phyloP scores from a whole-genome alignment of 805 yeast species.

The Groenewaldozyma salmanticensis region DNA sequence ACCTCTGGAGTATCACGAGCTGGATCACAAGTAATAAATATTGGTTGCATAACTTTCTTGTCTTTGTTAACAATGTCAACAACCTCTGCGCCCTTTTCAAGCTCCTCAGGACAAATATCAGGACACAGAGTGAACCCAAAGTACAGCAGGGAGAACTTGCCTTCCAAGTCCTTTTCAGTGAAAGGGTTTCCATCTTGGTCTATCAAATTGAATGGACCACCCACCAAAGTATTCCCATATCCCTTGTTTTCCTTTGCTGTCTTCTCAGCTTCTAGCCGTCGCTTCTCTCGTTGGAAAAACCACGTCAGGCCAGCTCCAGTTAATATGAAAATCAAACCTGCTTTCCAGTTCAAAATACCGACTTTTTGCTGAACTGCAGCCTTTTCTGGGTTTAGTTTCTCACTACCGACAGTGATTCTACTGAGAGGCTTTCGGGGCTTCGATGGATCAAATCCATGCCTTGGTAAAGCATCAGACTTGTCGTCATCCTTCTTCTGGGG shows the following conservation, averaged over 20 bases:
- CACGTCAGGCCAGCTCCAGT: conserved; percentile 66
- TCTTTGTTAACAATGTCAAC: conserved; percentile 46
- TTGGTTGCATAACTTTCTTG: conserved; percentile 49
- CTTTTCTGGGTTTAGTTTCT: conserved; percentile 16
- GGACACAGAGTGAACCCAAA: conserved; percentile 98
- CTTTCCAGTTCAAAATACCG: conserved; percentile 65
- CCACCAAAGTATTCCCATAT: conserved; percentile 84
- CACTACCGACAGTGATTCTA: conserved; percentile 68
- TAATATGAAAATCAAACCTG: conserved; percentile 52
- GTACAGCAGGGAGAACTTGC: conserved; percentile 76
- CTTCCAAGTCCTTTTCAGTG: conserved; percentile 66
- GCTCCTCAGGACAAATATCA: conserved; percentile 96
- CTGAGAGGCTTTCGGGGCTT: conserved; percentile 56
- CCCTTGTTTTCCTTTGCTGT: conserved; percentile 83
- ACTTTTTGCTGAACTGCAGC: conserved; percentile 30
- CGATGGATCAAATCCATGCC: conserved; percentile 20
- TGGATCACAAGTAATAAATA: conserved; percentile 95
- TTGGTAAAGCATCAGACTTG: too few relatives aligned
- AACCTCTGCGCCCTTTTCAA: conserved; percentile 80
- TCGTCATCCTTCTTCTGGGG: too few relatives aligned
- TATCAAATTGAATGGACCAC: conserved; percentile 73
- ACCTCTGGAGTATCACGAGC: conserved; percentile 87
- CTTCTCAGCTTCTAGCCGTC: conserved; percentile 58
- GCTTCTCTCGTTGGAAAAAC: conserved; percentile 68
- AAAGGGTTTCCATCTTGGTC: conserved; percentile 66